Evolutionary conservation across 768 basidiomycete species (phyloP).

Genomic region (Tricholoma terreum): DNA sequence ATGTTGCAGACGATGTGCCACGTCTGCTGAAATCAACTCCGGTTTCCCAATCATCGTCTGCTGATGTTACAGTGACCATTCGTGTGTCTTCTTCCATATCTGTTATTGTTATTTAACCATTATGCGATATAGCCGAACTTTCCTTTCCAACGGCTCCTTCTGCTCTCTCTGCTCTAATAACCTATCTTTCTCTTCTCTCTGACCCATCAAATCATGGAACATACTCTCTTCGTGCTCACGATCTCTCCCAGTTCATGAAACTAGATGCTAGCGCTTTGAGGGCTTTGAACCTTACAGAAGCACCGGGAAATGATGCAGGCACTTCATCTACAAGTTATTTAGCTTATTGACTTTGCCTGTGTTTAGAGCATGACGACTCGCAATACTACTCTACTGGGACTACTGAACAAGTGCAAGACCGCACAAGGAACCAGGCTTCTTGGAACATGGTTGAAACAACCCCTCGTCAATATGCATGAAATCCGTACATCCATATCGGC

Average conservation of each 20-base stretch:
- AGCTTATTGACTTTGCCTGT: slow-evolving; percentile 2
- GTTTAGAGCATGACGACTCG: slow-evolving; percentile 59
- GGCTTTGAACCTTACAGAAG: slow-evolving; percentile 83
- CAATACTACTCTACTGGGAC: slow-evolving; percentile 83
- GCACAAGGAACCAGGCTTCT: slow-evolving; percentile 88
- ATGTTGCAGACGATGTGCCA: slow-evolving; percentile 75
- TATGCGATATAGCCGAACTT: slow-evolving; percentile 60
- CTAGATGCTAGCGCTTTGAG: slow-evolving; percentile 92
- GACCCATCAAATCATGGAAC: slow-evolving; percentile 77
- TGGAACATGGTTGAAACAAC: slow-evolving; percentile 94
- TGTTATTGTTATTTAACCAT: neutral
- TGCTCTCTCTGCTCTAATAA: slow-evolving; percentile 76
- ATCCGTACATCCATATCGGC: slow-evolving; percentile 58
- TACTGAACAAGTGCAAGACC: slow-evolving; percentile 95
- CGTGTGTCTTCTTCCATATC: slow-evolving; percentile 39
- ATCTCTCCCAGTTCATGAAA: slow-evolving; percentile 92
- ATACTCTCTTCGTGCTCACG: slow-evolving; percentile 82
- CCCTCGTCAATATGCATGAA: slow-evolving; percentile 89
- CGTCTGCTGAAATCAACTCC: slow-evolving; percentile 56
- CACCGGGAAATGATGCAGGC: slow-evolving; percentile 53
- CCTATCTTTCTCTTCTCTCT: slow-evolving; percentile 75
- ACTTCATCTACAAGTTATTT: neutral
- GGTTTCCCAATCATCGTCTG: slow-evolving; percentile 35
- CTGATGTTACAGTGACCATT: slow-evolving; percentile 50
- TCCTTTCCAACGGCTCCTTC: slow-evolving; percentile 74